Evolutionary conservation across 2,329 filamentous ascomycete genomes (phyloP), one percentile per base, ranked within the genome.

Genomic region (Paracorniculantispora psalliotae): DNA sequence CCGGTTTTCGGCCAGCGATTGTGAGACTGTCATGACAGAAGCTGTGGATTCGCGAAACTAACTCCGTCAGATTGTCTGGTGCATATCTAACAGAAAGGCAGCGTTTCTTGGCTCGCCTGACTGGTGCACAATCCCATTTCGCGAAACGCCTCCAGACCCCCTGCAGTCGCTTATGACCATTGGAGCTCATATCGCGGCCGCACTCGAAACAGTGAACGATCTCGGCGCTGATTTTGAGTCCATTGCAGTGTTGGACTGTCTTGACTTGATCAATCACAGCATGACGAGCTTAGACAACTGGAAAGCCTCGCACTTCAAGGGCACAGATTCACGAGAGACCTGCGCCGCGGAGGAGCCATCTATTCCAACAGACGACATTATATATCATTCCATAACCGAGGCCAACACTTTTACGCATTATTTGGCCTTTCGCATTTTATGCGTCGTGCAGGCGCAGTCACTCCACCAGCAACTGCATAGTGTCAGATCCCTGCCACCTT

Each of bases 381-480:
- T 63, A 77, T 72, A 52, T 49, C 64, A 69, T 0, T 68, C 67
- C 21, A 69, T 77, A 21, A 72, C 71, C 2, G 65, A 65, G 3
- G 75, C 73, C 2, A 77, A 76, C 39, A 67, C 67, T 4, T 63
- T 71, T 19, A 74, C 70, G 0, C 72, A 77, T 44, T 67, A 69
- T 7, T 76, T 73, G 74, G 66, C 71, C 0, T 73, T 76, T 30
- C 68, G 66, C 44, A 68, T 74, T 6, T 66, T 75, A 2, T 76
- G 73, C 59, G 61, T 71, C 3, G 43, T 61, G 33, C 49, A 52
- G 10, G 49, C 49, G 13, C 49, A n/a, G 33, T 52, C 49, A 10
- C 49, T 52, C 12, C 0, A 70, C 73, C 25, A 64, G 74, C 3
- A 52, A 55, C 1, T 64, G 57, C 9, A 41, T 71, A 1, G n/a